phyloP scores from a whole-genome alignment of 805 yeast species.

The Nadsonia fulvescens region DNA sequence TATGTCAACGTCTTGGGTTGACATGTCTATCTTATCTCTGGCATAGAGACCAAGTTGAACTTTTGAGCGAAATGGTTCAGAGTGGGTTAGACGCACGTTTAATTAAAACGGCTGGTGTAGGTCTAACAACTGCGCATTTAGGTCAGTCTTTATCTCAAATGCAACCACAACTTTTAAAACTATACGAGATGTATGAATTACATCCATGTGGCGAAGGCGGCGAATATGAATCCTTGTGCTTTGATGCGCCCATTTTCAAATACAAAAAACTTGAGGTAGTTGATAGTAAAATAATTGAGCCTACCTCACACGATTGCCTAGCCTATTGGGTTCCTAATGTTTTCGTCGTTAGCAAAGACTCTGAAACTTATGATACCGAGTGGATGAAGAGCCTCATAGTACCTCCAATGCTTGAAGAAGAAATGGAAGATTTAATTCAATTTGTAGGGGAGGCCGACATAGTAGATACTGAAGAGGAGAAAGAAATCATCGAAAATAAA shows the following conservation, averaged over 20 bases:
- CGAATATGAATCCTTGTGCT: constrained; percentile 83
- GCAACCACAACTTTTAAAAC: constrained; percentile 31
- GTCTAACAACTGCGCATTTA: constrained; percentile 38
- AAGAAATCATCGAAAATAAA: too few relatives aligned
- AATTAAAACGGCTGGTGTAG: constrained; percentile 87
- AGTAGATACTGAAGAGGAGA: too few relatives aligned
- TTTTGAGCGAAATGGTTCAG: constrained; percentile 66
- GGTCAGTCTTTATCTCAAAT: constrained; percentile 50
- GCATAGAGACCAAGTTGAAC: constrained; percentile 69
- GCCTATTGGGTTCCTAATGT: not conserved
- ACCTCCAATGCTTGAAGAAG: not conserved
- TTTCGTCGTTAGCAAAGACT: too few relatives aligned
- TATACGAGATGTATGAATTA: constrained; percentile 55
- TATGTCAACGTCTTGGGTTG: constrained; percentile 56
- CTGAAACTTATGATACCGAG: too few relatives aligned
- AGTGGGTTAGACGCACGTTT: constrained; percentile 61
- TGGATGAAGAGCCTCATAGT: not conserved
- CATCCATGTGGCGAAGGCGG: constrained; percentile 99
- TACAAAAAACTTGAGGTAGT: constrained; percentile 26
- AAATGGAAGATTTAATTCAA: not conserved
- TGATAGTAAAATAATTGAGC: constrained; percentile 24
- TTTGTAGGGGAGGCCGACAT: too few relatives aligned
- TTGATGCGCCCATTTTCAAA: constrained; percentile 75
- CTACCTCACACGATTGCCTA: not conserved
- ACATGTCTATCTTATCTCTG: constrained; percentile 64